These are phyloP conservation scores for Ajuga reptans DNA, from an alignment of 305 asterid species.

Conservation along the genomic window DNA sequence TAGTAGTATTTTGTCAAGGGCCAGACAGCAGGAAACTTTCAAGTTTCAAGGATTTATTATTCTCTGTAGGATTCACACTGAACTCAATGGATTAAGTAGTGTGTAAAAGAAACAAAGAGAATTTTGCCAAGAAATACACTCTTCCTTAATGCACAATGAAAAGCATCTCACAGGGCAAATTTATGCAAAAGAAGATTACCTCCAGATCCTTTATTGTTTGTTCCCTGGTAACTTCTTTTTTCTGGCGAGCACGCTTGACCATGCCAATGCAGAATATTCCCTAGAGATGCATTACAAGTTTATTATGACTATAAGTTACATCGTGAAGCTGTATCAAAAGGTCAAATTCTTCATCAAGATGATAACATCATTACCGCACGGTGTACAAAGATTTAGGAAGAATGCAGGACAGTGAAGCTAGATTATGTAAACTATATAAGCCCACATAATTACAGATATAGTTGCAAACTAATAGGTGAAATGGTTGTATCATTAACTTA, in stretches of 20 bases:
- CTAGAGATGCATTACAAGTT: constrained; percentile 27
- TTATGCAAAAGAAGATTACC: constrained; percentile 38
- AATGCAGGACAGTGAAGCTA: not conserved
- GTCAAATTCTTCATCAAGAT: constrained; percentile 8
- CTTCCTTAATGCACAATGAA: not conserved
- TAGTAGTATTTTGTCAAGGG: too few species aligned
- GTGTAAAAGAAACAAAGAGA: not conserved
- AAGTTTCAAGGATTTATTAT: too few species aligned
- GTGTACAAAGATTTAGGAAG: not conserved
- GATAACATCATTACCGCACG: not conserved
- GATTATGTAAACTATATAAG: not conserved
- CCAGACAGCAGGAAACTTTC: too few species aligned
- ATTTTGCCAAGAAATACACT: not conserved
- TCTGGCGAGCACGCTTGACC: constrained; percentile 80
- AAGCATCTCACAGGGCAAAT: not conserved
- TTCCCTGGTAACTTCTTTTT: constrained; percentile 58
- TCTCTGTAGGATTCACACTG: not conserved
- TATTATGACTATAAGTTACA: not conserved
- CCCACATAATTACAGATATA: not conserved
- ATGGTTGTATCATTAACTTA: constrained; percentile 34
- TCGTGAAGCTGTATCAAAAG: constrained; percentile 5
- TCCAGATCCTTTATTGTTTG: constrained; percentile 75
- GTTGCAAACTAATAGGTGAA: not conserved
- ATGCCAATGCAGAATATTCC: constrained; percentile 76
- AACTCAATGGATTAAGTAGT: not conserved